Base-by-base conservation (phyloP, 352 stramenopile genomes). In the Phytophthora colocasiae region DNA sequence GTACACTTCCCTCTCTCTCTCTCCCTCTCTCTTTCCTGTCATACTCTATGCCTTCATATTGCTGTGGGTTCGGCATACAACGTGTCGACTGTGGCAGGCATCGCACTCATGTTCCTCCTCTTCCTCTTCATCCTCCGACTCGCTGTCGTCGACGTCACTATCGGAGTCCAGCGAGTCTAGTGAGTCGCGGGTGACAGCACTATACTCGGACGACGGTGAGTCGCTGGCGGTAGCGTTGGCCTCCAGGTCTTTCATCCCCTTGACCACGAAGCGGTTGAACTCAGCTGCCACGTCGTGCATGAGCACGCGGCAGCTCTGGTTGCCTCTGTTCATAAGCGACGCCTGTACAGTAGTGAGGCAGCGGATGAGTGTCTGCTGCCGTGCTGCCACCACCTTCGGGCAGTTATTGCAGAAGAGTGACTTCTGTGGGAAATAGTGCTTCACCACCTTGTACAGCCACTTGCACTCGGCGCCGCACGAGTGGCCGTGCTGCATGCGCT, bases 381-480 rank as follows among this genome's bases (percentile, higher is more conserved):
- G 58, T 8, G 43, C 45, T n/a, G 66, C 69, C 38, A 77, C 68
- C 29, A 77, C 63, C 55, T 69, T 71, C 50, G 69, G 70, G 49
- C 61, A 77, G 36, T 72, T 70, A 58, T 77, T 66, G 59, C 68
- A 61, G 24, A 86, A 72, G 5, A 83, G 51, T n/a, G 59, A 73
- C 34, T 65, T 67, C 55, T 83, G 74, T 12, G 84, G 84, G 54
- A 91, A 92, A 54, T 85, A 83, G 54, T 81, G 70, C 46, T 83
- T 82, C 12, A 89, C 56, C 44, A 89, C 83, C 40, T 76, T 81
- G 68, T 87, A 85, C 22, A 92, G 64, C 76, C 74, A 92, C 38
- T 71, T 75, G 71, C 84, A 92, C 52, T 91, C 80, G 45, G 81
- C 78, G 38, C 68, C 69, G 58, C 81, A 92, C 36, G 59, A 70